Percentiles rank a stretch among this genome's conserved stretches.
Evolutionary conservation across 148 eudicot species (phyloP).

Genomic region (Pouteria glomerata): DNA sequence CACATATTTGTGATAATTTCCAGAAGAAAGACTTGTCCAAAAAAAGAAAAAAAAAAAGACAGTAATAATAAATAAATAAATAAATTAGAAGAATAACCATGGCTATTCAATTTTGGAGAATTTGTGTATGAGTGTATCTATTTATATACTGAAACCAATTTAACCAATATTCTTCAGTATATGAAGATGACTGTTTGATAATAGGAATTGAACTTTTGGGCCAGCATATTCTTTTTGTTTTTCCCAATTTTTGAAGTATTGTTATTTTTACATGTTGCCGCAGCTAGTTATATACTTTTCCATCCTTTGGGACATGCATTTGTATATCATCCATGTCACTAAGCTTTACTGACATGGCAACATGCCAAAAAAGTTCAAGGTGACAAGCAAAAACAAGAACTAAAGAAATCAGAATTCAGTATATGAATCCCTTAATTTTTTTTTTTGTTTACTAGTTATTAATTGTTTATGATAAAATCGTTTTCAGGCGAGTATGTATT

Average conservation of each 20-base stretch:
- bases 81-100: neutral
- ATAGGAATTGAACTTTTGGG: neutral
- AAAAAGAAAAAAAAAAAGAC: no score
- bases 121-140: neutral
- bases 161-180: neutral
- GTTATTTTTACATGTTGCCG: neutral
- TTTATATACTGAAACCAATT: neutral
- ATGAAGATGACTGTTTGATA: neutral
- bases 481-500: constrained; percentile 79
- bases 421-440: neutral
- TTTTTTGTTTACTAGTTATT: neutral
- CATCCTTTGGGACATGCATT: neutral
- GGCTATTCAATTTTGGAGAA: neutral
- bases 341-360: neutral
- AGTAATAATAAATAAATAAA: no score
- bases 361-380: neutral
- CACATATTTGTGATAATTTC: neutral
- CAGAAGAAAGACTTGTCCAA: no score
- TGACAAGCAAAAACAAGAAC: neutral
- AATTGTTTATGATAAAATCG: neutral
- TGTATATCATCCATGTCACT: neutral
- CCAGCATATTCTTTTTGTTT: no score
- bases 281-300: neutral
- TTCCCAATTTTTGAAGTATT: no score
- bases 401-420: neutral